These are phyloP conservation scores for Zarea fungicola DNA, from an alignment of 2,329 filamentous ascomycete species.

Conservation along the genomic window DNA sequence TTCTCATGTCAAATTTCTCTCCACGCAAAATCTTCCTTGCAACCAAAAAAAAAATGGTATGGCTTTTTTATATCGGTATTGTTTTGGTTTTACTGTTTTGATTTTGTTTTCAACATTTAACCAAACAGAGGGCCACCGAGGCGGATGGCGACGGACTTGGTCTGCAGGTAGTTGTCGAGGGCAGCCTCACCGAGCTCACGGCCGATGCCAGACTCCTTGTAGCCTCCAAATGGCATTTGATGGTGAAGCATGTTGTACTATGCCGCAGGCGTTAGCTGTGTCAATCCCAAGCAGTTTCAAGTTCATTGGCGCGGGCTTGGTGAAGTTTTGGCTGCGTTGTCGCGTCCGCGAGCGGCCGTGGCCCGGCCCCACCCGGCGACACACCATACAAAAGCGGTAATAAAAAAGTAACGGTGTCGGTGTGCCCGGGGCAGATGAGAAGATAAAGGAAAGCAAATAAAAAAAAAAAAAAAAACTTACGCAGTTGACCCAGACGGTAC, in stretches of 20 bases:
- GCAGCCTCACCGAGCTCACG: constrained; percentile 68
- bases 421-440: neutral
- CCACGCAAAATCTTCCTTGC: too few species aligned
- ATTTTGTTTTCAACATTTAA: neutral
- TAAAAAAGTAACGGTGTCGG: too few species aligned
- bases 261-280: neutral
- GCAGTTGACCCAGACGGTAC: constrained; percentile 49
- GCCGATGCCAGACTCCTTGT: constrained; percentile 73
- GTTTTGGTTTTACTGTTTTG: neutral
- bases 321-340: too few species aligned
- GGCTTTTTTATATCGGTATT: neutral
- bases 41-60: neutral
- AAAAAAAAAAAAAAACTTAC: constrained; percentile 17
- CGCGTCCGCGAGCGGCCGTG: too few species aligned
- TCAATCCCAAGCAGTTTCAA: neutral
- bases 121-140: constrained; percentile 38
- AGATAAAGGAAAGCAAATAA: neutral
- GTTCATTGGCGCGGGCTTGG: neutral
- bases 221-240: constrained; percentile 65
- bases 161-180: constrained; percentile 62
- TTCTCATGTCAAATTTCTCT: neutral
- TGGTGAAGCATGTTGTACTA: constrained; percentile 66
- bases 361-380: too few species aligned
- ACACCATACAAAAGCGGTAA: too few species aligned
- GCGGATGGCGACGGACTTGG: constrained; percentile 59